Conservation (phyloP, 2,329 filamentous ascomycete species). For the Cladosporium colombiae region DNA sequence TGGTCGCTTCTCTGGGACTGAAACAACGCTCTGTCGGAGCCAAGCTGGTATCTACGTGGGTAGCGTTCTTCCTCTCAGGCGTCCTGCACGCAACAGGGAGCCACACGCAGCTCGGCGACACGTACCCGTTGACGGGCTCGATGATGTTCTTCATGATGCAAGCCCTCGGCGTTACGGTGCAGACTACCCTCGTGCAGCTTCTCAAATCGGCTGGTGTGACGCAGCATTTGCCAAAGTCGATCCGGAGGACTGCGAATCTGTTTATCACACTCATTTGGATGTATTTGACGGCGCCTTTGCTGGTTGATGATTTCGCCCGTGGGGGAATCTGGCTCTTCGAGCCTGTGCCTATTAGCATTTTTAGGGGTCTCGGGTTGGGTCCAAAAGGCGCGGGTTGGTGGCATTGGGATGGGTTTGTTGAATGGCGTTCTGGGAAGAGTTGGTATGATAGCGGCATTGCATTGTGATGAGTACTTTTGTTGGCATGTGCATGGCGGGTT, state of each 20-base stretch:
- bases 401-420: conserved; percentile 63
- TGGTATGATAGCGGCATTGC: conserved; percentile 65
- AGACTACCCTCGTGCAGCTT: conserved; percentile 47
- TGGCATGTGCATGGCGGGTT: background rate
- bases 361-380: conserved; percentile 68
- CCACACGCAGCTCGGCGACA: conserved; percentile 64
- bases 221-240: conserved; percentile 45
- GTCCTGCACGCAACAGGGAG: conserved; percentile 72
- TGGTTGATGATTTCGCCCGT: conserved; percentile 75
- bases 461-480: conserved; percentile 32
- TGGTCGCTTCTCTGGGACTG: conserved; percentile 40
- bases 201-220: conserved; percentile 40
- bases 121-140: conserved; percentile 53
- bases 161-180: conserved; percentile 63
- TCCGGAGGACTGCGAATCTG: conserved; percentile 60
- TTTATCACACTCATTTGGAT: conserved; percentile 67
- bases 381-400: conserved; percentile 63
- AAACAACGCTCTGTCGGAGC: conserved; percentile 39
- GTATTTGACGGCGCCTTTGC: conserved; percentile 61
- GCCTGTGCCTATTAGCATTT: conserved; percentile 72
- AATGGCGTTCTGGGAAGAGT: conserved; percentile 59
- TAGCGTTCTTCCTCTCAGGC: conserved; percentile 68
- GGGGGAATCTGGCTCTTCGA: conserved; percentile 79
- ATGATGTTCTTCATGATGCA: conserved; percentile 74
- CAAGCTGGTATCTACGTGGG: conserved; percentile 44